phyloP scores from a whole-genome alignment of 805 yeast species.

The Lachancea sp. region DNA sequence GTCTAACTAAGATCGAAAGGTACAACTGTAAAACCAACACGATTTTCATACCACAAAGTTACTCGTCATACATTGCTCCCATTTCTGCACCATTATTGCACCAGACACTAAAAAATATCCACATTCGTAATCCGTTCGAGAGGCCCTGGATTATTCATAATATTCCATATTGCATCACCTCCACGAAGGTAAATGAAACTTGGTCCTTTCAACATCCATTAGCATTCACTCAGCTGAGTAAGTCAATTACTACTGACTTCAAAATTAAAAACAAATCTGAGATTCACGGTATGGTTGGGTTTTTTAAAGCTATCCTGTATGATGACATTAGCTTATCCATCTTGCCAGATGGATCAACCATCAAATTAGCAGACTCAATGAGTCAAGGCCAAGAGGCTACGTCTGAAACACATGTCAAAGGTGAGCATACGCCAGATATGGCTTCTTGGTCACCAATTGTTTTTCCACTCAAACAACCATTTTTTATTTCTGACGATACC shows the following conservation, averaged over 20 bases:
- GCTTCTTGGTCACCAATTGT: constrained; percentile 65
- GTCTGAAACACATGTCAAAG: constrained; percentile 4
- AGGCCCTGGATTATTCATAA: constrained; percentile 42
- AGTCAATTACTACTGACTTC: constrained; percentile 35
- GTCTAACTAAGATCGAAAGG: constrained; percentile 43
- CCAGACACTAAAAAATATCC: constrained; percentile 26
- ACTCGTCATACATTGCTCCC: constrained; percentile 60
- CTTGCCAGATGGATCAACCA: constrained; percentile 21
- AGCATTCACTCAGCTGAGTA: constrained; percentile 12
- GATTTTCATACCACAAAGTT: constrained; percentile 55
- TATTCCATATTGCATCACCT: constrained; percentile 39
- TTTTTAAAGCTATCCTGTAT: constrained; percentile 64
- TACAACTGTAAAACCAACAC: constrained; percentile 39
- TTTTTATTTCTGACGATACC: constrained; percentile 46
- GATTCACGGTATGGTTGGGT: constrained; percentile 72
- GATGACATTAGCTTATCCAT: constrained; percentile 40
- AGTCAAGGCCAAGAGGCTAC: background rate
- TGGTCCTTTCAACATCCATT: constrained; percentile 62
- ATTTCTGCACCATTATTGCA: constrained; percentile 51
- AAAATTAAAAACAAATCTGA: constrained; percentile 44
- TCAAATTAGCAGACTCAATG: constrained; percentile 18
- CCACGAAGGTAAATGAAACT: constrained; percentile 42
- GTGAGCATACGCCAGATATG: constrained; percentile 38
- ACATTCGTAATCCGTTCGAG: constrained; percentile 30
- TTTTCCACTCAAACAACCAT: constrained; percentile 53